A percentile compares a stretch with the other conserved stretches of the same genome.
These are phyloP conservation scores for Petrea volubilis DNA, from an alignment of 257 asterid genomes.

Conservation along the genomic window DNA sequence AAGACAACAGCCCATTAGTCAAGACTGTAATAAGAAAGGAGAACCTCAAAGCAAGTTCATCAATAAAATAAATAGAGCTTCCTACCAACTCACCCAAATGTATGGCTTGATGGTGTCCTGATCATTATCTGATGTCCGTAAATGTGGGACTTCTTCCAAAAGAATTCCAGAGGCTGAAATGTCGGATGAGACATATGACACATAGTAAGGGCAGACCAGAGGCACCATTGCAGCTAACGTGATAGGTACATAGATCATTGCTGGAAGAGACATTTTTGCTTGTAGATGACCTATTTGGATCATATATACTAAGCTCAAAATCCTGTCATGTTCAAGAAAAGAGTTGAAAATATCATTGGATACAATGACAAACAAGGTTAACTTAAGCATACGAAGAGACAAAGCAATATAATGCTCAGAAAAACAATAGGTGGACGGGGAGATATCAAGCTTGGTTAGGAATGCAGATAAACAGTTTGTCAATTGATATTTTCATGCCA, in stretches of 20 bases:
- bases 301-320: conserved; percentile 74
- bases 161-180: conserved; percentile 90
- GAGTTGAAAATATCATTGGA: background rate
- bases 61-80: conserved; percentile 19
- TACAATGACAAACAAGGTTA: conserved; percentile 6
- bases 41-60: conserved; percentile 3
- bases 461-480: background rate
- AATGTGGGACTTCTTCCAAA: conserved; percentile 75
- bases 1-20: too few relatives aligned
- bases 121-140: conserved; percentile 47
- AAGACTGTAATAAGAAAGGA: too few relatives aligned
- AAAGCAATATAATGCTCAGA: background rate
- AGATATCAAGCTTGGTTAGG: background rate
- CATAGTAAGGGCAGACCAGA: conserved; percentile 72
- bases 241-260: conserved; percentile 55
- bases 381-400: background rate
- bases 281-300: conserved; percentile 61
- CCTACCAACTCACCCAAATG: conserved; percentile 75
- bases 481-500: conserved; percentile 1
- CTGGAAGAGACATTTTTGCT: conserved; percentile 72
- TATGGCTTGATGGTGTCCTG: conserved; percentile 49
- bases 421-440: background rate
- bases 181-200: conserved; percentile 74
- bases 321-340: conserved; percentile 47
- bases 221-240: conserved; percentile 42